Base-by-base conservation (phyloP, 257 asterid species). In the Eucommia ulmoides region DNA sequence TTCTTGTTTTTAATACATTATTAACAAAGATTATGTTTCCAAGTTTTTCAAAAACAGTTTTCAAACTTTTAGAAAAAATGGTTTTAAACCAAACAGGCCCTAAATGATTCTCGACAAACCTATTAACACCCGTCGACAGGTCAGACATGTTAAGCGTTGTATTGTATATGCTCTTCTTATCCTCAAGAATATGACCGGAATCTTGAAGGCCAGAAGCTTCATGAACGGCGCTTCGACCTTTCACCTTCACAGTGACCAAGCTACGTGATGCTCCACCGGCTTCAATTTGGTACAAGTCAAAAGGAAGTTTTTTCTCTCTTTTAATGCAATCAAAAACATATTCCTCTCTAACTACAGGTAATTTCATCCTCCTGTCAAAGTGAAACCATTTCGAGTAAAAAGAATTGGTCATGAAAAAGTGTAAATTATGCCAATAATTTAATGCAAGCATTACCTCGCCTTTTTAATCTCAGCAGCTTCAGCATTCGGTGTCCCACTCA, bases 161-260 rank as follows among this genome's bases (percentile, higher is more conserved):
- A 58, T 86, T 91, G 51, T 91, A 91, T 41, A 91, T 83, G 68
- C 83, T 76, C 52, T 72, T 91, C 63, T 74, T 82, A 45, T 79
- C 96, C 77, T 71, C 94, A 44, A 91, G 95, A 65, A 86, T 81
- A 77, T 91, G 96, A 8, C 96, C 99, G 52, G 82, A 73, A 74
- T 83, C 96, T 74, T 86, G 85, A 64, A 91, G 77, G 58, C 89
- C 89, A 56, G 99, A 91, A 53, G 87, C 41, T 71, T 77, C 84
- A 48, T 91, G 99, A 61, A 91, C 99, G 23, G 96, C 81, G 69
- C 96, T 91, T 41, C 67, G 84, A 49, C 99, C 99, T 74, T 91
- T 86, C 51, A 91, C 96, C 74, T 81, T 86, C 63, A 91, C 83
- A 45, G 88, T 83, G 22, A 83, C 79, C 73, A 74, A 63, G 29